Base-by-base conservation (phyloP, 2,329 filamentous ascomycete genomes). In the Lachnellula occidentalis region DNA sequence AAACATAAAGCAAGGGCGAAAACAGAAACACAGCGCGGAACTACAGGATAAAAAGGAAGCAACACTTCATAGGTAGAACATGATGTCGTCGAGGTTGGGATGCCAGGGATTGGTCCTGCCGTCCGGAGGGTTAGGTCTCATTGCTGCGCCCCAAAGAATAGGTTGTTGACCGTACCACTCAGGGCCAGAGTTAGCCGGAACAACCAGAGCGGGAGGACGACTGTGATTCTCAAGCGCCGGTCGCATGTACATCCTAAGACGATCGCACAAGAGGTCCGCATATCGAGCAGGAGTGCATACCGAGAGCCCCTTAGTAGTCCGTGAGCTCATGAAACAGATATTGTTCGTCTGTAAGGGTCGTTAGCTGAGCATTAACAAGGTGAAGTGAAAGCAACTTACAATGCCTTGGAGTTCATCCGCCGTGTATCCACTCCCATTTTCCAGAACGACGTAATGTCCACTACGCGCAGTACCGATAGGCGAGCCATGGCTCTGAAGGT, bases 211-310 rank as follows among this genome's bases (percentile, higher is more conserved):
- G 4, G 22, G 22, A 24, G 22, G 22, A 5, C 22, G 22, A 24
- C 6, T 24, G 22, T 24, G 3, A 24, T 24, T 24, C 22, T 24
- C 22, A 24, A 24, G 22, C 6, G 22, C 22, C 6, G 45, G 58
- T 7, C 43, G 79, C 7, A 92, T 76, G 67, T 94, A 92, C 12
- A 78, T 77, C 0, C 90, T 77, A 0, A 87, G 86, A 2, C 90
- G 78, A 60, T 89, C 87, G 66, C 88, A 92, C 3, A 92, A 80
- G 34, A 95, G 75, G 68, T 96, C 90, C 0, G 91, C 90, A 65
- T 95, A 96, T 74, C 95, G 94, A 0, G 90, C 90, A 0, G 90
- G 89, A 0, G 91, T 89, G 62, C 87, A 92, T 62, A 94, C 83
- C 62, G 86, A 89, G 42, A 95, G 88, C 0, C 88, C 85, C 68